Base-by-base conservation (phyloP, 768 basidiomycete genomes). In the Lactarius deliciosus region DNA sequence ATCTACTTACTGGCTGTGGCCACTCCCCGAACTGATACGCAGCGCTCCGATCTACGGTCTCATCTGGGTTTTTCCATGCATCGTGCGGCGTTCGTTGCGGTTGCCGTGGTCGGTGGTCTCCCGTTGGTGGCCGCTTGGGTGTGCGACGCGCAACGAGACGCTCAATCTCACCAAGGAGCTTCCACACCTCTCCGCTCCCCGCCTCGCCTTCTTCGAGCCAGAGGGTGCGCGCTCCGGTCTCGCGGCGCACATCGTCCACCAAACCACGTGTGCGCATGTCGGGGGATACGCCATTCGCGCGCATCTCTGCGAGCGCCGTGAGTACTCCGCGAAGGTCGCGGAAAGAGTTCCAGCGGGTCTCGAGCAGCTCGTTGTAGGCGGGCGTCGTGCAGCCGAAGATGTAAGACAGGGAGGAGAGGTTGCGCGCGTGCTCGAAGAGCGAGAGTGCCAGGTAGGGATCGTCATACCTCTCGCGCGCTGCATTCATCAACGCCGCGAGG, bases 311-410 rank as follows among this genome's bases (percentile, higher is more conserved):
- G 20, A 96, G 76, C 6, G 88, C 85, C 22, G 84, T 82, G 61
- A 84, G 83, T 0, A 94, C 87, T 32, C 90, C 91, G 56, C 83
- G 81, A 41, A 95, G 77, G 77, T 96, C 93, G n/a, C 85, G 84
- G 79, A 96, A 92, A 63, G 82, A 85, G 9, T 79, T 77, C 96
- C 96, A 98, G 22, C 86, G 85, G n/a, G 91, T 93, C 72, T 85
- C 81, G 32, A 98, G 84, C 22, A 95, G 81, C 74, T 96, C 93
- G 75, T 95, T 94, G 77, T 96, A 97, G 0, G 89, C 90, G 11
- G 82, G 82, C 0, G 94, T 91, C 11, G 92, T 90, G 76, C 96
- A 98, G 2, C 95, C 96, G 72, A 89, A 88, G 36, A 96, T 89
- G 75, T 92, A 98, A 5, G 90, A 93, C 5, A 87, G 81, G 58